Conservation (phyloP, 257 asterid genomes). For the Solanum piurae region DNA sequence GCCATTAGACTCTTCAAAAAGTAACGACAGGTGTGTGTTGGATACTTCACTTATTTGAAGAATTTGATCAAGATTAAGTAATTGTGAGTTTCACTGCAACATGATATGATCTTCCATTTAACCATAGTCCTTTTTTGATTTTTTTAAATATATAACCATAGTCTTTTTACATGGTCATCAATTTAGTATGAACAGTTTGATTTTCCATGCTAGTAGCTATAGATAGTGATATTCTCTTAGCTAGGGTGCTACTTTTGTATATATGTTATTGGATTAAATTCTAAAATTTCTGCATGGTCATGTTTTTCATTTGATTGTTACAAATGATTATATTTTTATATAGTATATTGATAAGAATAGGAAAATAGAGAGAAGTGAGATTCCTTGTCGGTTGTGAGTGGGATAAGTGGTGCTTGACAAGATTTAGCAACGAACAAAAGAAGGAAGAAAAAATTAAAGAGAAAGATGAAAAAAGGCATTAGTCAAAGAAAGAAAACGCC, state of each 20-base stretch:
- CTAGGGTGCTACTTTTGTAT: background rate
- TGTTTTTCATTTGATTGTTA: background rate
- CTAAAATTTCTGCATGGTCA: background rate
- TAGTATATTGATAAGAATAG: background rate
- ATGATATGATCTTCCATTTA: background rate
- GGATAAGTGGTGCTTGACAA: background rate
- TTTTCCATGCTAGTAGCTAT: background rate
- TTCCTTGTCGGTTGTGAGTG: conserved; percentile 12
- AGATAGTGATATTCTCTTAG: background rate
- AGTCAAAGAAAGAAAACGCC: conserved; percentile 21
- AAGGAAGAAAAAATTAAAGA: background rate
- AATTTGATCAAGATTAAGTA: background rate
- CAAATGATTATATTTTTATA: background rate
- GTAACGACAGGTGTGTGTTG: background rate
- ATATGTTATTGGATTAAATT: background rate
- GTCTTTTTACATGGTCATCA: no score
- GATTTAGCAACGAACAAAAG: background rate
- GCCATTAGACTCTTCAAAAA: background rate
- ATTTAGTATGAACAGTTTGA: no score
- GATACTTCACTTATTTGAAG: background rate
- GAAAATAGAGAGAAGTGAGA: background rate
- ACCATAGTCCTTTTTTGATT: background rate
- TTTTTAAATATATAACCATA: no score
- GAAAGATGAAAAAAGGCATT: background rate
- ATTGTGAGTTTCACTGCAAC: background rate